Base-by-base conservation (phyloP, 768 basidiomycete genomes). In the Panellus pusillus region DNA sequence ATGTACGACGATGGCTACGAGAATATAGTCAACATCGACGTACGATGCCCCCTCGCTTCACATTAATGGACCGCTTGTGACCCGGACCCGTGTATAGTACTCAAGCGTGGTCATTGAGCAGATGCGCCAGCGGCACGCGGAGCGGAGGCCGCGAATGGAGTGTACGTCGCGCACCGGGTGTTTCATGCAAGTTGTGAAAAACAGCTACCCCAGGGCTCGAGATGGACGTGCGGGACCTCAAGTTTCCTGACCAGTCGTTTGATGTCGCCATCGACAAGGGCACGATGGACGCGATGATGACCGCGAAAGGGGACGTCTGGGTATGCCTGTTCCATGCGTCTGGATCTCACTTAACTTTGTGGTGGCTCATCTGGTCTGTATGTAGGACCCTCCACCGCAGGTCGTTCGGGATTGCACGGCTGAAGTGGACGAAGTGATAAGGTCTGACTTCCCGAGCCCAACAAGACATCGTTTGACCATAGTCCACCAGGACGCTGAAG, bases 211-310 rank as follows among this genome's bases (percentile, higher is more conserved):
- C 47, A 92, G 90, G 91, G 91, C 75, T 80, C 50, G 88, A 87
- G 68, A 93, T 91, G 87, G 92, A 94, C 57, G 82, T 93, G 37
- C 79, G 92, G 11, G 66, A 80, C 13, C 71, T 94, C 27, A 67
- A 72, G 11, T 89, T 93, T 50, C 78, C 79, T 4, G 69, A 78
- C 43, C 72, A 71, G 4, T 75, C 77, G 0, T 90, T 94, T 58
- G 90, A 94, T 63, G 74, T 94, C 44, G 90, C 82, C 0, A 86
- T 94, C 45, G 92, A 94, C 70, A 94, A 94, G 80, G 90, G 89
- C 14, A 92, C 91, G 1, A 91, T 93, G 89, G 91, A 93, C 66
- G 89, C 90, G 3, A 88, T 93, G 87, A 84, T 93, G 84, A 84
- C 91, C 0, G 74, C 81, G 1, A 89, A 89, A 65, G 85, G 86